Base-by-base conservation (phyloP, 2,329 filamentous ascomycete genomes). In the Epichloe gansuensis region DNA sequence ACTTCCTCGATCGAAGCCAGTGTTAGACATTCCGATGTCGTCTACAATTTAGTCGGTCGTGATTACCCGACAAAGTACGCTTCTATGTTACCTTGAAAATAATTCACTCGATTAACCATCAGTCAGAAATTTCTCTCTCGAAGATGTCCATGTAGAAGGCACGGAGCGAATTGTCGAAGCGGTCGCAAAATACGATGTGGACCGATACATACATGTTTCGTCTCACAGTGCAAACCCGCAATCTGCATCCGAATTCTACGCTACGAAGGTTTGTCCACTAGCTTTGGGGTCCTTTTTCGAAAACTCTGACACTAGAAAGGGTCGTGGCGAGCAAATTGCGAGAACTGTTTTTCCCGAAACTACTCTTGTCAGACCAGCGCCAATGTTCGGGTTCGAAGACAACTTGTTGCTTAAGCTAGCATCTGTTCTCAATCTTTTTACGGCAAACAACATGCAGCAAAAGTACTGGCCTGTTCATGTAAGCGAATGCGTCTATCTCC, bases 111-210 rank as follows among this genome's bases (percentile, higher is more conserved):
- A 23, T 62, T 67, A 57, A 66, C 37, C 21, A 46, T 9, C 28
- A n/a, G n/a, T 46, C 56, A 91, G 86, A 78, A 98, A 98, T 77
- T 98, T 96, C 71, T 82, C 85, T 53, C 77, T 95, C 56, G 85
- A 88, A 62, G 91, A 97, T 67, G 90, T 97, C 43, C 90, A 98
- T 64, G 82, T 97, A 41, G 90, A 95, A 68, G 90, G 91, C 57
- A 85, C 87, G 17, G 86, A 94, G 73, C 85, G 93, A 60, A 98
- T 98, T 63, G 88, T 82, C 49, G 89, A 95, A 67, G 90, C 93
- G 51, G 89, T 90, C 51, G 93, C 91, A 63, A 98, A 98, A 73
- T 98, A 98, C 72, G 91, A 98, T 64, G 83, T 96, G 60, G 93
- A 98, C 72, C 85, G 93, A 59, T 98, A 88, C 71, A 90, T 98